These are phyloP conservation scores for Phoenix roebelenii DNA, from an alignment of 176 grass and related monocot species.

Conservation along the genomic window DNA sequence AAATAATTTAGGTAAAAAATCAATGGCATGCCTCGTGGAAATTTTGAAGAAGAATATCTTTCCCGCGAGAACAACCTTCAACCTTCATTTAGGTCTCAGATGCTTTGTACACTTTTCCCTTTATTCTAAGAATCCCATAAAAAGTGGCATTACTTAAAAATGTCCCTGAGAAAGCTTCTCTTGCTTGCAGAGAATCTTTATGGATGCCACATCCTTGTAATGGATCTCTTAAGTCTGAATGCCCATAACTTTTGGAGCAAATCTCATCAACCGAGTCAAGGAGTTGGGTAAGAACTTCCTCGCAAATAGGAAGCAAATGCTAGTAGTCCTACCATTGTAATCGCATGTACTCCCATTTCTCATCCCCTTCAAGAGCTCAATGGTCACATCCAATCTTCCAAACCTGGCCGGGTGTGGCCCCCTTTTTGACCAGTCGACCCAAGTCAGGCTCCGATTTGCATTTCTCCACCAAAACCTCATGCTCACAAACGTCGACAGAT, in stretches of 20 bases:
- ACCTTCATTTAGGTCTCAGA: too few species aligned
- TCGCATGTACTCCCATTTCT: slow-evolving; percentile 30
- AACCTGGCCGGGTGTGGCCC: slow-evolving; percentile 52
- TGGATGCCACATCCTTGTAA: too few species aligned
- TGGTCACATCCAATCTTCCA: slow-evolving; percentile 40
- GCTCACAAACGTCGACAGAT: slow-evolving; percentile 45
- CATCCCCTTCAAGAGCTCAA: slow-evolving; percentile 42
- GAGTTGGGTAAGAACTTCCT: slow-evolving; percentile 67
- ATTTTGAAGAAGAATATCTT: too few species aligned
- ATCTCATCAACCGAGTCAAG: slow-evolving; percentile 49
- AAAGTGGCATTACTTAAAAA: too few species aligned
- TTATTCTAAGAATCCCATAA: too few species aligned
- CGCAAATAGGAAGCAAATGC: slow-evolving; percentile 53
- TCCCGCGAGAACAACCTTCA: too few species aligned
- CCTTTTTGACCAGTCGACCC: slow-evolving; percentile 64
- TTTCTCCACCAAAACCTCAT: background rate
- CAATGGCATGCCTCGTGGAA: too few species aligned
- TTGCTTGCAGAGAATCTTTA: too few species aligned
- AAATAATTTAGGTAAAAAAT: too few species aligned
- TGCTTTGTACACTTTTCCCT: too few species aligned
- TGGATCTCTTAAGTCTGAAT: slow-evolving; percentile 6
- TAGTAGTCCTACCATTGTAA: slow-evolving; percentile 43
- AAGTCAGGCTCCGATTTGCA: slow-evolving; percentile 37
- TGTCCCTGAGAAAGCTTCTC: too few species aligned
- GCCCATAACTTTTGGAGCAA: slow-evolving; percentile 58